Percentiles rank a stretch among this genome's conserved stretches.
Evolutionary conservation across 345 rosid genomes (phyloP).

Genomic region (Rhodamnia rubescens): DNA sequence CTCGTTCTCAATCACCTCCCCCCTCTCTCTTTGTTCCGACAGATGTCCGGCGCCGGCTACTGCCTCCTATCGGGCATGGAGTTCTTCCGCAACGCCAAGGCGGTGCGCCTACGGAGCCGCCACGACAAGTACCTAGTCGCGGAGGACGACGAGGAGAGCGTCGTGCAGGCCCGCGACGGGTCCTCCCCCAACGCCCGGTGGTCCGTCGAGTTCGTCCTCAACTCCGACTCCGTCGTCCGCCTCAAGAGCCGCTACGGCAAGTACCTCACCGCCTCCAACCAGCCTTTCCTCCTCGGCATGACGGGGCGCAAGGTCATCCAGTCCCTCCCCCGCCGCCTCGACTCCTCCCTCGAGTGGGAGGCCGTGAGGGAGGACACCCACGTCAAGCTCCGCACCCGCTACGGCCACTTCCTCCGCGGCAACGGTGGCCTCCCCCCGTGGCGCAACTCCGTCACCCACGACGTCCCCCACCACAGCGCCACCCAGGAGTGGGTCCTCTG

Average conservation of each 20-base stretch:
- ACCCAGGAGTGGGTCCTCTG: constrained; percentile 73
- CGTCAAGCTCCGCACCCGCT: constrained; percentile 46
- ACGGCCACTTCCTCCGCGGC: constrained; percentile 65
- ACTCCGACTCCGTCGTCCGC: constrained; percentile 36
- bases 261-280: constrained; percentile 78
- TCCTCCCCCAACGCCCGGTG: constrained; percentile 48
- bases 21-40: background rate
- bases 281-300: constrained; percentile 64
- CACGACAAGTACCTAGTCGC: constrained; percentile 72
- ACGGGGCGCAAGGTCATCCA: constrained; percentile 70
- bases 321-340: constrained; percentile 32
- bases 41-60: background rate
- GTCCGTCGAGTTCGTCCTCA: constrained; percentile 57
- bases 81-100: constrained; percentile 58
- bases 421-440: constrained; percentile 82
- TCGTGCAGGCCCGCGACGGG: constrained; percentile 57
- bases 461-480: constrained; percentile 49
- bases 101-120: constrained; percentile 60
- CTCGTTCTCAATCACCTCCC: background rate
- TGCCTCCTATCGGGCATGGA: constrained; percentile 38
- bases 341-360: constrained; percentile 66
- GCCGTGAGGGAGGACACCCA: constrained; percentile 44
- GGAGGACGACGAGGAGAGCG: constrained; percentile 62
- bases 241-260: constrained; percentile 58
- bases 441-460: constrained; percentile 82